These are phyloP conservation scores for Suhomyces prunicola DNA, from an alignment of 805 yeast genomes.

Conservation along the genomic window DNA sequence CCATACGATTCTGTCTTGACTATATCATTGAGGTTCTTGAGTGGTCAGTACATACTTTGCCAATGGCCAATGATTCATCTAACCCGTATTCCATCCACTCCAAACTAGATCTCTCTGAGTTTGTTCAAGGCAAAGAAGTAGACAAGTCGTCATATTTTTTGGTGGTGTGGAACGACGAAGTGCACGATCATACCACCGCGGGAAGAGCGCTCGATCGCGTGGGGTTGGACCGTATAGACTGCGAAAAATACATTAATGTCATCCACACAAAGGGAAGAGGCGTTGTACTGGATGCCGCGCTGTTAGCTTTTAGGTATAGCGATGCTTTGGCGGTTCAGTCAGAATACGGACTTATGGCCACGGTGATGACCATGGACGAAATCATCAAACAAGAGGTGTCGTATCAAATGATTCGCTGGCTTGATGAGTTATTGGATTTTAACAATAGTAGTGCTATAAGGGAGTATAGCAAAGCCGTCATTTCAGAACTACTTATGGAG, in stretches of 20 bases:
- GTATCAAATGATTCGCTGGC: slow-evolving; percentile 49
- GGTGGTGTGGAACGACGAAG: slow-evolving; percentile 77
- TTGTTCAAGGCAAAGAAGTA: neutral
- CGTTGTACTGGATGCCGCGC: neutral
- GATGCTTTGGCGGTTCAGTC: neutral
- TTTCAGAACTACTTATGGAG: neutral
- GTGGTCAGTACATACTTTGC: slow-evolving; percentile 37
- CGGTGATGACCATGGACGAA: slow-evolving; percentile 52
- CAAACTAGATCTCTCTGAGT: slow-evolving; percentile 23
- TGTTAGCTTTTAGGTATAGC: neutral
- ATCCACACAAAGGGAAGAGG: neutral
- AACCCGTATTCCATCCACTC: slow-evolving; percentile 12
- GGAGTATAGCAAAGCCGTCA: neutral
- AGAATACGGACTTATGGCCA: slow-evolving; percentile 41
- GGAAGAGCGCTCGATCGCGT: slow-evolving; percentile 27
- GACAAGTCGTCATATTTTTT: slow-evolving; percentile 38
- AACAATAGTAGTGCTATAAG: neutral
- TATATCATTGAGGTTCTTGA: slow-evolving; percentile 44
- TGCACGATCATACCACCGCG: slow-evolving; percentile 60
- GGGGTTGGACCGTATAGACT: neutral
- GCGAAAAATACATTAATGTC: neutral
- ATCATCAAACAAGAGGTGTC: slow-evolving; percentile 47
- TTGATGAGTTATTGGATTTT: slow-evolving; percentile 15
- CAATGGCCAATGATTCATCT: slow-evolving; percentile 30
- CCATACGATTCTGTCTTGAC: slow-evolving; percentile 37